These are phyloP conservation scores for Barbarea vulgaris DNA, from an alignment of 345 rosid genomes.

Conservation along the genomic window DNA sequence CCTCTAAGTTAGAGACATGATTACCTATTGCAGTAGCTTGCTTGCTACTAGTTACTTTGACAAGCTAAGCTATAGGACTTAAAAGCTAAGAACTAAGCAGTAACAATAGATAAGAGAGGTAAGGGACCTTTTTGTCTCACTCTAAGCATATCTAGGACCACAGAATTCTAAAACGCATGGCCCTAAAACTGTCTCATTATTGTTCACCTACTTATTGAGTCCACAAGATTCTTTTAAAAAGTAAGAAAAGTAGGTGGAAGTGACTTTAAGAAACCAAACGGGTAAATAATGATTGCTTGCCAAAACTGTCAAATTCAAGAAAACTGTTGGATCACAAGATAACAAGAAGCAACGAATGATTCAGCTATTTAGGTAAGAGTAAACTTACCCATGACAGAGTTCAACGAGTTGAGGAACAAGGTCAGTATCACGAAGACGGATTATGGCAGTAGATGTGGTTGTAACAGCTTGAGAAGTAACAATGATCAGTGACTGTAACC, in stretches of 20 bases:
- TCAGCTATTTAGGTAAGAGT: slow-evolving; percentile 6
- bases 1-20: not conserved
- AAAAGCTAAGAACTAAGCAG: not conserved
- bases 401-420: slow-evolving; percentile 92
- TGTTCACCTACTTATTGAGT: slow-evolving; percentile 25
- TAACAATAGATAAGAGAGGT: not conserved
- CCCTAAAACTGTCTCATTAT: not conserved
- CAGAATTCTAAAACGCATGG: slow-evolving; percentile 26
- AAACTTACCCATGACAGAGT: slow-evolving; percentile 83
- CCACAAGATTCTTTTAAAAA: slow-evolving; percentile 16
- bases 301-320: slow-evolving; percentile 15
- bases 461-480: slow-evolving; percentile 92
- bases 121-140: slow-evolving; percentile 19
- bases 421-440: slow-evolving; percentile 76
- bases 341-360: slow-evolving; percentile 1
- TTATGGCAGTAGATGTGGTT: slow-evolving; percentile 81
- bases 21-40: not conserved
- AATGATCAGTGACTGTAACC: slow-evolving; percentile 68
- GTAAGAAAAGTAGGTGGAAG: slow-evolving; percentile 28
- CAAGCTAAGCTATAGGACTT: not conserved
- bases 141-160: slow-evolving; percentile 24
- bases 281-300: slow-evolving; percentile 9
- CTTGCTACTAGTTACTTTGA: not conserved
- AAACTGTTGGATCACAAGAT: not conserved
- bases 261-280: not conserved